A percentile compares a stretch with the other conserved stretches of the same genome.
phyloP scores from a whole-genome alignment of 1,284 basidiomycete species.

The Trichosporon coremiiforme region DNA sequence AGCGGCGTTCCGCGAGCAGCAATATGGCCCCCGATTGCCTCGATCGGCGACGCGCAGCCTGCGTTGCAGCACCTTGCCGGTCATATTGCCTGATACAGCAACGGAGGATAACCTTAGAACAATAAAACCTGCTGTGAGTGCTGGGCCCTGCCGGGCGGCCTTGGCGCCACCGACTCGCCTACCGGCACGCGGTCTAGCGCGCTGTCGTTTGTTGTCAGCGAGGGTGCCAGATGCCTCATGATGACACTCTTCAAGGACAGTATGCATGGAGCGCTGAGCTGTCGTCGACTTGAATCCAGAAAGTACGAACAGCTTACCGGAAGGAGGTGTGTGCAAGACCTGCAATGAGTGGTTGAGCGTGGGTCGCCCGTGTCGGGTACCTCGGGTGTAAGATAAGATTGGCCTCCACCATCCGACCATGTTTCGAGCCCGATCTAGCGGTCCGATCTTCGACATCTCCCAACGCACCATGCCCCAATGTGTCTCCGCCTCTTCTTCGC shows the following conservation, averaged over 20 bases:
- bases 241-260: no score
- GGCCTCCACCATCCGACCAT: not conserved
- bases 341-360: no score
- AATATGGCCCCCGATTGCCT: not conserved
- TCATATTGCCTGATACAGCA: not conserved
- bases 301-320: not conserved
- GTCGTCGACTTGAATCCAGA: no score
- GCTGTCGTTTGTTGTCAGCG: no score
- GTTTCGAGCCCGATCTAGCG: not conserved
- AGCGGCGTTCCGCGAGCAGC: not conserved
- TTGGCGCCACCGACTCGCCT: no score
- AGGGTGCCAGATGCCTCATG: no score
- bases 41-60: not conserved
- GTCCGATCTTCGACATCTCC: not conserved
- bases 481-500: slow-evolving; percentile 22
- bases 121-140: not conserved
- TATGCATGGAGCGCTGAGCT: no score
- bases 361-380: not conserved
- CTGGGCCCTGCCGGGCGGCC: no score
- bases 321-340: no score
- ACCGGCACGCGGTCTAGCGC: no score
- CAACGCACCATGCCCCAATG: not conserved
- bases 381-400: not conserved
- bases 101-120: not conserved
- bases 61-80: no score